A percentile compares a stretch with the other conserved stretches of the same genome.
phyloP scores from a whole-genome alignment of 2,329 filamentous ascomycete species.

The Hyphodiscus sp. region DNA sequence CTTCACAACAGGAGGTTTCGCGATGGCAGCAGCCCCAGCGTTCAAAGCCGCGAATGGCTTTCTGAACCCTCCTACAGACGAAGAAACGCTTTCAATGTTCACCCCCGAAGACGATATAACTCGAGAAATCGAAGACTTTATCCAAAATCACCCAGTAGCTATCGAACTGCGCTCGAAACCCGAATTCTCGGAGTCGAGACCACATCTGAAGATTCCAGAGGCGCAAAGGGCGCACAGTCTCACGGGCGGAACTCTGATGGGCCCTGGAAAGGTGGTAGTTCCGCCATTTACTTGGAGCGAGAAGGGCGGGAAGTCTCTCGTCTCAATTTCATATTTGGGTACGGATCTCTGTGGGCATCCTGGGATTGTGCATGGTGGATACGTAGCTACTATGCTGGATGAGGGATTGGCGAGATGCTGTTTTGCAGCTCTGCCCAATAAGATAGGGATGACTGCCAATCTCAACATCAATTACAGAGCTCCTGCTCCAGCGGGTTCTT shows the following conservation, averaged over 20 bases:
- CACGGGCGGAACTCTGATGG: conserved; percentile 73
- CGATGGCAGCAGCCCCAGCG: conserved; percentile 49
- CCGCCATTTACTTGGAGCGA: conserved; percentile 76
- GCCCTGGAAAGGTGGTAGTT: conserved; percentile 68
- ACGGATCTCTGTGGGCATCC: conserved; percentile 80
- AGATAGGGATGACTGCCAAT: conserved; percentile 79
- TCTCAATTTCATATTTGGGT: conserved; percentile 73
- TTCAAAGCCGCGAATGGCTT: conserved; percentile 42
- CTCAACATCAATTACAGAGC: conserved; percentile 77
- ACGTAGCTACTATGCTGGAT: conserved; percentile 88
- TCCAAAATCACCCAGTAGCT: conserved; percentile 70
- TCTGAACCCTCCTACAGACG: conserved; percentile 56
- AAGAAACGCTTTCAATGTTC: conserved; percentile 66
- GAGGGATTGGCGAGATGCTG: conserved; percentile 84
- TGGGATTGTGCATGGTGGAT: conserved; percentile 82
- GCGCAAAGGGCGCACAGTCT: conserved; percentile 66
- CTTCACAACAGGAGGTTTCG: conserved; percentile 46
- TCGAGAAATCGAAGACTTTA: conserved; percentile 61
- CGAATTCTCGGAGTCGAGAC: conserved; percentile 68
- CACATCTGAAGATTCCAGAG: conserved; percentile 78
- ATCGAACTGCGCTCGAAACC: conserved; percentile 59
- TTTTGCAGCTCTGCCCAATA: conserved; percentile 81
- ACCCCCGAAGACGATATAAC: conserved; percentile 45
- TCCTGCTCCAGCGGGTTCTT: conserved; percentile 69
- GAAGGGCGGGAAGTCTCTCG: conserved; percentile 59